Percentiles rank a stretch among this genome's conserved stretches.
phyloP scores from a whole-genome alignment of 176 grass and related monocot genomes.

The Dendrocalamus sinicus region DNA sequence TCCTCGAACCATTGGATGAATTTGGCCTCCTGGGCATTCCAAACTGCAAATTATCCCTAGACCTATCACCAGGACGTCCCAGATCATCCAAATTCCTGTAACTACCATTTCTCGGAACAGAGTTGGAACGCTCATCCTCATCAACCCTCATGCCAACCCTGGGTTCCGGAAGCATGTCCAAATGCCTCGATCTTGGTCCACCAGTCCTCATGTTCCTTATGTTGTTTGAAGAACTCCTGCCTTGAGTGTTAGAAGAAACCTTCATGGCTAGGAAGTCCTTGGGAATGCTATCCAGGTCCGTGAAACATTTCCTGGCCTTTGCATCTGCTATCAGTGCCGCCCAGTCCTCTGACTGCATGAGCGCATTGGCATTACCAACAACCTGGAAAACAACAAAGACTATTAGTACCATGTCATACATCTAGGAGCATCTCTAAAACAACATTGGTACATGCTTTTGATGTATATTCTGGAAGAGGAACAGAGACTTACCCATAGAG shows the following conservation, averaged over 20 bases:
- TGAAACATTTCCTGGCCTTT: constrained; percentile 89
- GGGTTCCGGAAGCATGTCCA: constrained; percentile 67
- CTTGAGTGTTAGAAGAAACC: constrained; percentile 54
- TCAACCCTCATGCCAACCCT: constrained; percentile 65
- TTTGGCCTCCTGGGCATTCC: constrained; percentile 64
- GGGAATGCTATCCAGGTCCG: constrained; percentile 84
- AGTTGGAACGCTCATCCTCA: constrained; percentile 67
- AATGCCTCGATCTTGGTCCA: constrained; percentile 61
- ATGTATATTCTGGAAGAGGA: background rate
- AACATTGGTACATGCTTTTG: constrained; percentile 1
- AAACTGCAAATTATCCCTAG: constrained; percentile 58
- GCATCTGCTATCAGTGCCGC: constrained; percentile 84
- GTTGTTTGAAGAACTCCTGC: constrained; percentile 64
- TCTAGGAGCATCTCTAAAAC: background rate
- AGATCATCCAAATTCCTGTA: constrained; percentile 84
- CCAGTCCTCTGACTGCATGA: constrained; percentile 95
- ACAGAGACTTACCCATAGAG: constrained; percentile 72
- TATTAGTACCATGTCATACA: constrained; percentile 28
- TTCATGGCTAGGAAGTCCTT: constrained; percentile 77
- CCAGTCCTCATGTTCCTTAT: constrained; percentile 66
- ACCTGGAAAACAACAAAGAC: constrained; percentile 60
- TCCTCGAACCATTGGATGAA: constrained; percentile 68
- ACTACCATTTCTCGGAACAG: constrained; percentile 69
- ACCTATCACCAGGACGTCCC: constrained; percentile 58
- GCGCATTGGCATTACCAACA: constrained; percentile 96